Evolutionary conservation across 768 basidiomycete genomes (phyloP), one percentile per base, ranked within the genome.

Genomic region (Hygrocybe punicea): DNA sequence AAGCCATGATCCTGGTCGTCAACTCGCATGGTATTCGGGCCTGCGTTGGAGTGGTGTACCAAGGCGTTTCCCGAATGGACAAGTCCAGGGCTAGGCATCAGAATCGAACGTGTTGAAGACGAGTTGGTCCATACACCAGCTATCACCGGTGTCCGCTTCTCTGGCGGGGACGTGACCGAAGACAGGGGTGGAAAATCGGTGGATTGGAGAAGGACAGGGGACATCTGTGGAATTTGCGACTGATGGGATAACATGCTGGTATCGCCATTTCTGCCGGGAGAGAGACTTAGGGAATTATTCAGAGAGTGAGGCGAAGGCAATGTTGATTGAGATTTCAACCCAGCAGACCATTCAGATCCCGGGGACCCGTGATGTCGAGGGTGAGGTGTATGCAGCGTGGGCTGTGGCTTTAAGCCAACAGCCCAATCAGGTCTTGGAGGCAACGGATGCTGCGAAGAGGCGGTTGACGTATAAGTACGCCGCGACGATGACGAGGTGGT

Each of bases 371-470:
- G 82, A 64, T 84, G 81, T 9, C 84, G 78, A 21, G 71, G 58
- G 24, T 73, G 73, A 1, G 79, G 71, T 29, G 79, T 46, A 60
- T 87, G 81, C 24, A 88, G 69, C 11, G 83, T 87, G 25, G 86
- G 84, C 58, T 89, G 86, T 0, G 89, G 82, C 67, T 87, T 90
- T 34, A 93, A 76, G 14, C 89, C 89, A 4, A 93, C 88, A 16
- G 91, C 91, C 91, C 92, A 93, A 68, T 93, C 91, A 39, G 91
- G 91, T 56, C 91, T 80, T 2, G 89, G 75, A 3, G 91, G 91
- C 37, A 93, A 78, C 13, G 91, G 91, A 72, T 91, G 78, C 62
- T 79, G 80, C 19, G 86, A 88, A 3, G 89, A 89, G 5, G 86
- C 77, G 1, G 81, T 82, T 34, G 89, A 90, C 1, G 87, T 88